Conservation (phyloP, 2,329 filamentous ascomycete genomes). For the Colletotrichum somersetense region DNA sequence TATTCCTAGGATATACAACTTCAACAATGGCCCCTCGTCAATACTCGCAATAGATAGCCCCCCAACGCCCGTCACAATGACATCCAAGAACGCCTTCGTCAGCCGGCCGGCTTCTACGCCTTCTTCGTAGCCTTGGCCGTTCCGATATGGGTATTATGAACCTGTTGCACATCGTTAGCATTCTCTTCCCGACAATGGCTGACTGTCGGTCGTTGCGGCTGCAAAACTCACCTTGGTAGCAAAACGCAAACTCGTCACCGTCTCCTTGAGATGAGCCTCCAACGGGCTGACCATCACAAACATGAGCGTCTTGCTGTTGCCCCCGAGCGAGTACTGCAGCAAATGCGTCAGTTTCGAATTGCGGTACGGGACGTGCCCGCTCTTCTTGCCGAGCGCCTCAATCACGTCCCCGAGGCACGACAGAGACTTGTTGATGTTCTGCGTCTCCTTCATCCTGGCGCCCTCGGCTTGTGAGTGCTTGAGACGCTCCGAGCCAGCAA, state of each 20-base stretch:
- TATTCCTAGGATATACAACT: constrained; percentile 43
- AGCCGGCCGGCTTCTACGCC: constrained; percentile 44
- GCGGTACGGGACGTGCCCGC: constrained; percentile 89
- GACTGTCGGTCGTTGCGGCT: not conserved
- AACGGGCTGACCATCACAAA: constrained; percentile 98
- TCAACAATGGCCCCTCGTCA: constrained; percentile 33
- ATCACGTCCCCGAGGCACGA: constrained; percentile 96
- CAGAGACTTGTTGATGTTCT: constrained; percentile 96
- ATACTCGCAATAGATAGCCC: constrained; percentile 28
- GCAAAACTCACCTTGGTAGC: constrained; percentile 81
- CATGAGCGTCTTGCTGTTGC: constrained; percentile 98
- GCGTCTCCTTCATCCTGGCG: constrained; percentile 90
- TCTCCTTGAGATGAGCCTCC: constrained; percentile 91
- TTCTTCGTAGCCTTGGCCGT: constrained; percentile 84
- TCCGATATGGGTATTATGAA: constrained; percentile 92
- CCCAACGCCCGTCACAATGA: constrained; percentile 29
- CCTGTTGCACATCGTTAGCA: constrained; percentile 56
- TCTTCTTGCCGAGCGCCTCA: constrained; percentile 87
- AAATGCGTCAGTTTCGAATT: constrained; percentile 98
- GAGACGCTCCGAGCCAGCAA: constrained; percentile 92
- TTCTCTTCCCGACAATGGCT: too few relatives aligned
- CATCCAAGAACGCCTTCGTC: constrained; percentile 38
- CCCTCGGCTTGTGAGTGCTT: constrained; percentile 90
- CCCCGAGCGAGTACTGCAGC: constrained; percentile 92
- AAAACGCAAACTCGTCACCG: constrained; percentile 93